A percentile compares a stretch with the other conserved stretches of the same genome.
phyloP scores from a whole-genome alignment of 2,329 filamentous ascomycete genomes.

The Penicillium fuscoglaucum region DNA sequence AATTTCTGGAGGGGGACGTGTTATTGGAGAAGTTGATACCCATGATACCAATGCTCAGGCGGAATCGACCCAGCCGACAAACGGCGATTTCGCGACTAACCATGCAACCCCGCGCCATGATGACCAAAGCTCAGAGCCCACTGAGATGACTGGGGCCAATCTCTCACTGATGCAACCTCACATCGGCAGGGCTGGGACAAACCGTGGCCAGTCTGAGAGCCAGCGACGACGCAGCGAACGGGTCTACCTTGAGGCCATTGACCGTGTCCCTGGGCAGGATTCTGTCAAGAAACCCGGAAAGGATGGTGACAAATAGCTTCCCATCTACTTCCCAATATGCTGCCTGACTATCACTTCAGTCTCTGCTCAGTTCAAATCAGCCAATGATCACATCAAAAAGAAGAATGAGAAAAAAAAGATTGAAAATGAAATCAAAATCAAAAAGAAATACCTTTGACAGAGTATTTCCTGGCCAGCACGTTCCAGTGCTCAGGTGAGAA shows the following conservation, averaged over 20 bases:
- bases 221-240: constrained; percentile 11
- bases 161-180: neutral
- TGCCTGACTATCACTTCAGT: neutral
- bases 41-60: neutral
- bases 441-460: no score
- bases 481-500: neutral
- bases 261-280: neutral
- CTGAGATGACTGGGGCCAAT: neutral
- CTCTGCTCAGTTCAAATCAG: neutral
- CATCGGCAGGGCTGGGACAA: constrained; percentile 3
- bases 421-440: neutral
- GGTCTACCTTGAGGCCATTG: constrained; percentile 3
- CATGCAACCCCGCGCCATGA: accelerated
- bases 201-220: constrained; percentile 12
- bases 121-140: neutral
- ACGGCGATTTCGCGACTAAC: neutral
- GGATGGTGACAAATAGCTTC: neutral
- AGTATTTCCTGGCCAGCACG: neutral
- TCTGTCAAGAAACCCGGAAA: constrained; percentile 8
- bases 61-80: neutral
- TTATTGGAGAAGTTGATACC: neutral
- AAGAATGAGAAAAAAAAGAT: neutral
- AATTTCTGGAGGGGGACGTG: neutral
- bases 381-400: neutral
- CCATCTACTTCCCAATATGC: neutral